A percentile compares a stretch with the other conserved stretches of the same genome.
These are phyloP conservation scores for Lathyrus tuberosus DNA, from an alignment of 306 rosid species.

Conservation along the genomic window DNA sequence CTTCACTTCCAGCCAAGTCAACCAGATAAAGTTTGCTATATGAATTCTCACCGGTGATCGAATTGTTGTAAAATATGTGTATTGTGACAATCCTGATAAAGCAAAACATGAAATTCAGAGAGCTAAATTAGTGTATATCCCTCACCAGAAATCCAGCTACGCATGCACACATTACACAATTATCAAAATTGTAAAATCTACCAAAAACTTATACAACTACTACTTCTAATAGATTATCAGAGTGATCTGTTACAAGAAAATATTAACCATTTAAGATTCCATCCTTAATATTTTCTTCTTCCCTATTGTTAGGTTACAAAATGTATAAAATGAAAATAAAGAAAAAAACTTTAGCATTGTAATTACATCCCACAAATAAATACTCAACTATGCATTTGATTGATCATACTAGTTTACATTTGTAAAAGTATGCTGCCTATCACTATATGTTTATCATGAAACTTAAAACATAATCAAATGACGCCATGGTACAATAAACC, in stretches of 20 bases:
- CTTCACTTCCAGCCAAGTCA: conserved; percentile 98
- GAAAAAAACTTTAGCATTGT: not conserved
- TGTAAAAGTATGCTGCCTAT: conserved; percentile 28
- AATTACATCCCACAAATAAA: conserved; percentile 13
- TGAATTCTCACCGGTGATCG: conserved; percentile 74
- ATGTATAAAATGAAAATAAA: not conserved
- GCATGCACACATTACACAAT: conserved; percentile 32
- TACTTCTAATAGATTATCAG: conserved; percentile 32
- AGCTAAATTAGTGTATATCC: conserved; percentile 41
- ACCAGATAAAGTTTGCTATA: conserved; percentile 89
- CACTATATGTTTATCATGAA: conserved; percentile 18
- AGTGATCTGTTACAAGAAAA: conserved; percentile 20
- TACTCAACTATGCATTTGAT: conserved; percentile 16
- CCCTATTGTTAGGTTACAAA: conserved; percentile 25
- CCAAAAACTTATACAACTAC: not conserved
- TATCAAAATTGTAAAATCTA: conserved; percentile 31
- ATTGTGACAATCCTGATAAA: conserved; percentile 72
- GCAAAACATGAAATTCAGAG: conserved; percentile 41
- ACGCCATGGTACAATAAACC: conserved; percentile 20
- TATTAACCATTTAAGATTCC: conserved; percentile 3
- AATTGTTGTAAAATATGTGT: conserved; percentile 73
- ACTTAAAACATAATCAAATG: conserved; percentile 32
- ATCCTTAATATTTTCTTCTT: conserved; percentile 22
- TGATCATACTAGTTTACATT: conserved; percentile 11
- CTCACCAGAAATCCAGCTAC: not conserved